phyloP scores from a whole-genome alignment of 2,329 filamentous ascomycete species.

The Talaromyces verruculosus region DNA sequence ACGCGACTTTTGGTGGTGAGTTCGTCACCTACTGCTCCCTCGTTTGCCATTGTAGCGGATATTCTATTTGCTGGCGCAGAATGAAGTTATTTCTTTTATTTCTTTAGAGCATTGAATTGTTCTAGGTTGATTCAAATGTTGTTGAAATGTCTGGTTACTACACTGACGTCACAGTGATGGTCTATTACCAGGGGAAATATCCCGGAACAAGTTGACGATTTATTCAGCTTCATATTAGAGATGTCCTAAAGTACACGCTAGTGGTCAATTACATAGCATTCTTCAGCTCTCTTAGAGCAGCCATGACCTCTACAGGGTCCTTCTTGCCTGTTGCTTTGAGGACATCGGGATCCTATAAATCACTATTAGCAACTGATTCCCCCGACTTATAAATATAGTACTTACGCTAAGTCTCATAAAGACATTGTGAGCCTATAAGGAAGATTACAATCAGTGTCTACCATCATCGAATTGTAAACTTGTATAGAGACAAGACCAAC shows the following conservation, averaged over 20 bases:
- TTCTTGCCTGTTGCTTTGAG: conserved; percentile 81
- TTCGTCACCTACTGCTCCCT: conserved; percentile 32
- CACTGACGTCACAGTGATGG: conserved; percentile 12
- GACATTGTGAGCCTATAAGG: conserved; percentile 78
- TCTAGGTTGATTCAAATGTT: not conserved
- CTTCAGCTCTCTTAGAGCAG: conserved; percentile 84
- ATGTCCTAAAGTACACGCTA: not conserved
- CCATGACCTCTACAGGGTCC: conserved; percentile 81
- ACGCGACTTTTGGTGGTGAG: conserved; percentile 38
- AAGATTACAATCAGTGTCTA: conserved; percentile 18
- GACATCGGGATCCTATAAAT: conserved; percentile 69
- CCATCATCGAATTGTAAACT: not conserved
- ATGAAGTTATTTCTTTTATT: not conserved
- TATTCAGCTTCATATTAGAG: not conserved
- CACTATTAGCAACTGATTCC: not conserved
- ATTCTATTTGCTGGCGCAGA: not conserved
- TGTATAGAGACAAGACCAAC: conserved; percentile 47
- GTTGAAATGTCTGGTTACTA: not conserved
- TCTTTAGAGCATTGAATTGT: not conserved
- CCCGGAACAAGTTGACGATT: not conserved
- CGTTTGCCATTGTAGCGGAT: conserved; percentile 6
- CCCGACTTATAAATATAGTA: not conserved
- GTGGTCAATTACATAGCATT: conserved; percentile 41
- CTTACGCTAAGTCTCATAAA: conserved; percentile 86
- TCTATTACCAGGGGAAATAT: not conserved